Evolutionary conservation across 352 stramenopile genomes (phyloP).

Genomic region (Pythium coloratum): DNA sequence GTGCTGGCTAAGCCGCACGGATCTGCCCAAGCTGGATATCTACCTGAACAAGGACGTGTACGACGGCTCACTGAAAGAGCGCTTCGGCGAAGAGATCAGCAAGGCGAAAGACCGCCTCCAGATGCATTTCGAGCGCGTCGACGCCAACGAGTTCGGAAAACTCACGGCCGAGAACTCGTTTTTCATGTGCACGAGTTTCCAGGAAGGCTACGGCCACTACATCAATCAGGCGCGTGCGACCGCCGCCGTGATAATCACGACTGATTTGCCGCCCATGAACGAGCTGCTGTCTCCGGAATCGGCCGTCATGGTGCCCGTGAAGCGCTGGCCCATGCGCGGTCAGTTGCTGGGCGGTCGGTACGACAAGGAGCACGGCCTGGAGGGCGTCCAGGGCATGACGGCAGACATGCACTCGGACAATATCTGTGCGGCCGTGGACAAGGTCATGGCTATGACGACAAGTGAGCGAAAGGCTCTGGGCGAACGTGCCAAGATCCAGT

Average conservation of each 20-base stretch:
- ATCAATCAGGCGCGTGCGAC: slow-evolving; percentile 59
- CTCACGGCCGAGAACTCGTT: slow-evolving; percentile 50
- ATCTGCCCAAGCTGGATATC: slow-evolving; percentile 51
- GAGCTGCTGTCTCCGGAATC: slow-evolving; percentile 50
- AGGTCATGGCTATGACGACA: slow-evolving; percentile 49
- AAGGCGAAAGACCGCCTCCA: slow-evolving; percentile 33
- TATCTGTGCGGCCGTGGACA: slow-evolving; percentile 57
- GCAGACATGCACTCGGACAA: slow-evolving; percentile 34
- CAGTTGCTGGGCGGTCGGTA: slow-evolving; percentile 51
- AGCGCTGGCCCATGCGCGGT: slow-evolving; percentile 33
- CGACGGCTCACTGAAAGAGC: slow-evolving; percentile 35
- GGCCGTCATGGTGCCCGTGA: slow-evolving; percentile 42
- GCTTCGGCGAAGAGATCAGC: slow-evolving; percentile 10
- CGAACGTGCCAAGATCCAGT: slow-evolving; percentile 46
- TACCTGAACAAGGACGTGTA: slow-evolving; percentile 46
- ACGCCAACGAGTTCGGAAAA: slow-evolving; percentile 44
- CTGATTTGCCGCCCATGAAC: slow-evolving; percentile 54
- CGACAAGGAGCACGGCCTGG: slow-evolving; percentile 54
- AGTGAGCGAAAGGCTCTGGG: slow-evolving; percentile 44
- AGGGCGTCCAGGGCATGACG: slow-evolving; percentile 43
- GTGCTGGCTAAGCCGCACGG: slow-evolving; percentile 43
- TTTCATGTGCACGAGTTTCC: slow-evolving; percentile 57
- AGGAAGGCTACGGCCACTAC: slow-evolving; percentile 64
- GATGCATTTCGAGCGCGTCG: slow-evolving; percentile 38
- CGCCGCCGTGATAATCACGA: slow-evolving; percentile 43